Base-by-base conservation (phyloP, 257 asterid species). In the Solanum tarapatanum region DNA sequence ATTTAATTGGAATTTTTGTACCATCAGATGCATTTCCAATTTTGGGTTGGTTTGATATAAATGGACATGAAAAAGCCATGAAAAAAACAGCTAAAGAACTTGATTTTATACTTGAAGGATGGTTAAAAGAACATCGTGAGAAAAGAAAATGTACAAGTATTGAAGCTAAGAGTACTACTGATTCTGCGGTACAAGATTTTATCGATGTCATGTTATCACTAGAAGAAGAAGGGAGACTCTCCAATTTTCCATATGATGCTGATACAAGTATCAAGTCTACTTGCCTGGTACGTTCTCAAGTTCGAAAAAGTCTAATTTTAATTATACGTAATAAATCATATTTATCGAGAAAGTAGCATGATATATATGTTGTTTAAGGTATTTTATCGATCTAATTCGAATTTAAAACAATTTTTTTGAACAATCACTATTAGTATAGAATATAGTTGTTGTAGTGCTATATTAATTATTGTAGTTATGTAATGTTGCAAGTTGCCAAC, bases 41-140 rank as follows among this genome's bases (percentile, higher is more conserved):
- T 87, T 83, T 88, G 3, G 39, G 62, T 10, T 88, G 83, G 83
- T 35, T 88, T 45, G 90, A 84, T 66, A 48, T 88, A 13, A 24
- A 72, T 21, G 90, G 90, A 13, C 84, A 84, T 43, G 88, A 88
- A 80, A 88, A 88, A 26, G 83, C 86, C 62, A 84, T 84, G 88
- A 88, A 88, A 35, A 64, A 68, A 84, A 84, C 90, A 14, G 88
- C 86, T 32, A 88, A 64, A 69, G 90, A 77, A 7, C 87, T 88
- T 32, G 90, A 88, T 76, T n/a, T 16, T 16, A 39, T 88, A 21
- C 41, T 88, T 8, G 88, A 87, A 70, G 80, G 86, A 26, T 84
- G 88, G 88, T 51, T 88, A 39, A 43, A 88, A 64, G 88, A 84
- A 51, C 90, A 88, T 35, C 74, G 79, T 4, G 64, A 85, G 4